Percentiles rank a stretch among this genome's conserved stretches.
phyloP scores from a whole-genome alignment of 2,329 filamentous ascomycete species.

The Pseudogymnoascus sp. region DNA sequence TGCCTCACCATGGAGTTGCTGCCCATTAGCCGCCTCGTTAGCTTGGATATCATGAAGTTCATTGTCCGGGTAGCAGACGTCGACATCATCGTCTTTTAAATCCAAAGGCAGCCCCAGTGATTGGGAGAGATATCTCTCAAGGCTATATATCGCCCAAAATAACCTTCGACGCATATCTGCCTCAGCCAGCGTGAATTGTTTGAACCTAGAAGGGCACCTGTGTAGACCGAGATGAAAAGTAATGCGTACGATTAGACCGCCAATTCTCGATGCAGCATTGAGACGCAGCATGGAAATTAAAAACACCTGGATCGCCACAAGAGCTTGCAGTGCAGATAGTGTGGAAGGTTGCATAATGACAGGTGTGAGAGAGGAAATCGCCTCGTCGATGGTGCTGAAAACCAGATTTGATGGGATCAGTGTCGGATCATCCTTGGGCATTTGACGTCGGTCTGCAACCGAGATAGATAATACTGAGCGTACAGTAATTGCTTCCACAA shows the following conservation, averaged over 20 bases:
- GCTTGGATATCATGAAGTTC: conserved; percentile 35
- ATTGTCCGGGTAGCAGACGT: conserved; percentile 47
- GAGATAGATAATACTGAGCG: conserved; percentile 47
- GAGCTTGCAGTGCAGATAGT: conserved; percentile 41
- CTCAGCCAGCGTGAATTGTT: conserved; percentile 41
- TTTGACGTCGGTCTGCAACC: conserved; percentile 44
- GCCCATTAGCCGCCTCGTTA: conserved; percentile 14
- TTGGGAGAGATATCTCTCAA: conserved; percentile 49
- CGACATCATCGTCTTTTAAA: conserved; percentile 49
- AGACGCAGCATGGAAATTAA: conserved; percentile 48
- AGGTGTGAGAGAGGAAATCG: conserved; percentile 41
- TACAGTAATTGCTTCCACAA: conserved; percentile 36
- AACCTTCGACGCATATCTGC: conserved; percentile 42
- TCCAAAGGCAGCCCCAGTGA: conserved; percentile 48
- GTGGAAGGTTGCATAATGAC: conserved; percentile 41
- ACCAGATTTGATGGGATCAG: conserved; percentile 38
- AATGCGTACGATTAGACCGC: conserved; percentile 47
- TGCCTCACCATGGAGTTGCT: conserved; percentile 15
- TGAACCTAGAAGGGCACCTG: conserved; percentile 46
- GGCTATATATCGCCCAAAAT: conserved; percentile 50
- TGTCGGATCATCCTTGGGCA: conserved; percentile 14
- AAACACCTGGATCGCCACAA: conserved; percentile 46
- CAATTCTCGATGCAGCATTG: conserved; percentile 49
- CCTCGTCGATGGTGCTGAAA: conserved; percentile 42
- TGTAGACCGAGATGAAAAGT: conserved; percentile 52